Evolutionary conservation across 768 basidiomycete species (phyloP), one percentile per base, ranked within the genome.

Genomic region (Trametes cubensis): DNA sequence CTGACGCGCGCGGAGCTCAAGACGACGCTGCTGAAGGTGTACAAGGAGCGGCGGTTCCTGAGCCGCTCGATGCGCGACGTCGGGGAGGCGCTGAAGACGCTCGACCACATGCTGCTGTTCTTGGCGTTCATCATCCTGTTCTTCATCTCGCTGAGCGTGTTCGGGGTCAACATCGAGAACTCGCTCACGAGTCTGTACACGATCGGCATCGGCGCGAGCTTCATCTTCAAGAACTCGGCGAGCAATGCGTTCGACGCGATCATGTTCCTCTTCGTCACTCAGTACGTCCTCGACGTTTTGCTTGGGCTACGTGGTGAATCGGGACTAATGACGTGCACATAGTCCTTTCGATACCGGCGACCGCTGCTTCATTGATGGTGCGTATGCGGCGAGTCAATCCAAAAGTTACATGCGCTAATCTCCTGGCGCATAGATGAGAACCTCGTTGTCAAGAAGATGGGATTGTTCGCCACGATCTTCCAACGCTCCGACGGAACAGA

Each of bases 281-380:
- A 93, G 89, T 90, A 64, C 66, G 89, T 77, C 26, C n/a, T 46
- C 46, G 46, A 13, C 30, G n/a, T 39, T 23, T 18, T 44, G 8
- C 25, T 46, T 4, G 47, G 38, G 48, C n/a, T n/a, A 34, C 49
- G n/a, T n/a, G 45, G 20, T 41, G 15, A 47, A 30, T 11, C 17
- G 10, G 11, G 34, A 11, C 34, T 55, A n/a, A 57, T 65, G 17
- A 53, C 67, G 20, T 63, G 7, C 53, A 23, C 23, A 20, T 38
- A 90, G 88, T 71, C 89, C 89, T 4, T 92, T 86, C 65, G 90
- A 92, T 67, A 90, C 90, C 23, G 90, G 90, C 13, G 91, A 92
- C 74, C 82, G 91, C n/a, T 85, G 86, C 66, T 86, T 92, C 68
- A 85, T 92, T 63, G 87, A 87, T 63, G 69, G 83, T 83, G 61